These are phyloP conservation scores for Jacaranda copaia DNA, from an alignment of 257 asterid species.

Conservation along the genomic window DNA sequence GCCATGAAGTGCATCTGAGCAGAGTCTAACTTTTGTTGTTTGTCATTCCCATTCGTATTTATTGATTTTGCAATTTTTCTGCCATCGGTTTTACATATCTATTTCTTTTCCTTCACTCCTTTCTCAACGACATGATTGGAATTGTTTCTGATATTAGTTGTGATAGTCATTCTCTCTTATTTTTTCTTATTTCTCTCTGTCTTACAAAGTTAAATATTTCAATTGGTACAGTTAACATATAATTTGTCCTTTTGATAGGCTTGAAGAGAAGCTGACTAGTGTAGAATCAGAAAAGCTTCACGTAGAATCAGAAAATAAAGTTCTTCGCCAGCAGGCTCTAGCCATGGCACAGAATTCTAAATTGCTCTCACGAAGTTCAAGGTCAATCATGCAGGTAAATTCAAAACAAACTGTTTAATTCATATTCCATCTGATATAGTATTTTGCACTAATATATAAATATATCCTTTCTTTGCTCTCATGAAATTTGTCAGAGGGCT, in stretches of 20 bases:
- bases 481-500: conserved; percentile 60
- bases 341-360: conserved; percentile 90
- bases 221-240: conserved; percentile 34
- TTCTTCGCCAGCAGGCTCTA: conserved; percentile 98
- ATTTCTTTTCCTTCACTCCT: too few species aligned
- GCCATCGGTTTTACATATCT: too few species aligned
- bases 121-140: conserved; percentile 9
- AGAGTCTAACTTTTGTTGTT: too few species aligned
- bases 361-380: conserved; percentile 78
- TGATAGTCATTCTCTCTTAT: conserved; percentile 10
- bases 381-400: conserved; percentile 86
- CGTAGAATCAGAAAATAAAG: conserved; percentile 93
- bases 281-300: conserved; percentile 84
- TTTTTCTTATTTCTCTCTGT: conserved; percentile 27
- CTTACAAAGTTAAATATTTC: conserved; percentile 25
- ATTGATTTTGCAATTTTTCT: too few species aligned
- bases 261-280: conserved; percentile 89
- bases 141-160: conserved; percentile 18
- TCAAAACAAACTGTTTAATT: conserved; percentile 19
- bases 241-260: conserved; percentile 60
- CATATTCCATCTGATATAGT: conserved; percentile 31
- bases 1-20: too few species aligned
- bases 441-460: conserved; percentile 39
- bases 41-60: too few species aligned
- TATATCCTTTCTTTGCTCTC: conserved; percentile 34